Conservation (phyloP, 1,139 yeast species). For the Blastobotrys capitulatus region DNA sequence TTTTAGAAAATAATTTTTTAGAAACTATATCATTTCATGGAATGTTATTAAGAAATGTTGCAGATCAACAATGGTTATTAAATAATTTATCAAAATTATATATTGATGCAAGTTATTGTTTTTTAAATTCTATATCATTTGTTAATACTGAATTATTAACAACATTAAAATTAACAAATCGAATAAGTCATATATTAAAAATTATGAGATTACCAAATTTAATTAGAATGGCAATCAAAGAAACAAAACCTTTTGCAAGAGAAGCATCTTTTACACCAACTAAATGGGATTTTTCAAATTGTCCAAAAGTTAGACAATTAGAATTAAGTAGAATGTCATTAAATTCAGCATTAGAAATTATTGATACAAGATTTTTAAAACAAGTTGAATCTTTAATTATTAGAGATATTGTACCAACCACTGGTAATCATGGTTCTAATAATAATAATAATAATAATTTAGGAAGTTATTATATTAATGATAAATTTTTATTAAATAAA, state of each 20-base stretch:
- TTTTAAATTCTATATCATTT: neutral
- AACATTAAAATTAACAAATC: neutral
- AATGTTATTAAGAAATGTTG: constrained; percentile 1
- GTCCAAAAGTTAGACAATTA: neutral
- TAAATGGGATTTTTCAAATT: neutral
- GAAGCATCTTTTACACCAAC: neutral
- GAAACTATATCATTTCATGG: constrained; percentile 1
- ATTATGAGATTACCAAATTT: neutral
- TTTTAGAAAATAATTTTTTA: neutral
- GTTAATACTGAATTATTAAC: neutral
- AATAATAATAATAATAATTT: neutral
- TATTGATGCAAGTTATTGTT: neutral
- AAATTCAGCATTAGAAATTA: neutral
- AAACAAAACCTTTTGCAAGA: constrained; percentile 1
- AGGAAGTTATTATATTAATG: too few species aligned
- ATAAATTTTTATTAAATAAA: neutral
- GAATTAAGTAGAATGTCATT: neutral
- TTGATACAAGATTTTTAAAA: neutral
- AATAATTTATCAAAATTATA: neutral
- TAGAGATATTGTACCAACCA: neutral
- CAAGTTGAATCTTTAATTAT: neutral
- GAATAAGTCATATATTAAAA: neutral
- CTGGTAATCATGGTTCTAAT: neutral
- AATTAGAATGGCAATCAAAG: neutral
- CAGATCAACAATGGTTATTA: neutral